Percentiles rank a stretch among this genome's conserved stretches.
Conservation (phyloP, 768 basidiomycete species). For the Scleroderma bovista region DNA sequence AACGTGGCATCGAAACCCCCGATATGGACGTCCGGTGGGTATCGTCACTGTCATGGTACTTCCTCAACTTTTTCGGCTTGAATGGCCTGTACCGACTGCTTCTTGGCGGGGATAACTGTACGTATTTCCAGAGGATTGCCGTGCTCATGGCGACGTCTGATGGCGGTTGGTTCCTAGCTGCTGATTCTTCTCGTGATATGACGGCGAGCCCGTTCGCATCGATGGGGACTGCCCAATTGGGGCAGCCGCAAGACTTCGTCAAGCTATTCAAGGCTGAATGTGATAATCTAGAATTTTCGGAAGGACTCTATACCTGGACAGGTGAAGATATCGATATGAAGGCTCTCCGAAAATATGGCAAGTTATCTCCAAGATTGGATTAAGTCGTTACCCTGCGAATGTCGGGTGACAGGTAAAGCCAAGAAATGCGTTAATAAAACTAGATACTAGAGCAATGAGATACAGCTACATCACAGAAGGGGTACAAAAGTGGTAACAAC, state of each 20-base stretch:
- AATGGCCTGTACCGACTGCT: constrained; percentile 94
- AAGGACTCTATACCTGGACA: constrained; percentile 80
- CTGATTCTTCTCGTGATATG: constrained; percentile 75
- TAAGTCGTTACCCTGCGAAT: constrained; percentile 14
- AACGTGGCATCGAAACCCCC: constrained; percentile 89
- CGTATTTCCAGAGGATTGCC: constrained; percentile 23
- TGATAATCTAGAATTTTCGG: constrained; percentile 90
- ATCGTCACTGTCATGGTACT: constrained; percentile 98
- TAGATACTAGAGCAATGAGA: constrained; percentile 11
- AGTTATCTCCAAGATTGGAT: constrained; percentile 33
- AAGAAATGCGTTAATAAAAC: constrained; percentile 13
- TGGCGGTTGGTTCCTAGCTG: constrained; percentile 44
- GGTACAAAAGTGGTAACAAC: constrained; percentile 10
- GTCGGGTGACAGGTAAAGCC: constrained; percentile 6
- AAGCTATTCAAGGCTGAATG: constrained; percentile 89
- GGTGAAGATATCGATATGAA: constrained; percentile 77
- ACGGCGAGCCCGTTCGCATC: constrained; percentile 62
- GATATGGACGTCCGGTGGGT: constrained; percentile 99
- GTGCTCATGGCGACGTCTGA: constrained; percentile 6
- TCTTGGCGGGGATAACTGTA: constrained; percentile 86
- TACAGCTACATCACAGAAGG: constrained; percentile 23
- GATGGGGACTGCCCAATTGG: constrained; percentile 40
- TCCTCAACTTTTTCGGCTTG: constrained; percentile 96
- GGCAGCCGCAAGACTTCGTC: constrained; percentile 74
- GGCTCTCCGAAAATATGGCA: constrained; percentile 74